Percentiles rank a stretch among this genome's conserved stretches.
Conservation (phyloP, 2,329 filamentous ascomycete species). For the Didymella lethalis region DNA sequence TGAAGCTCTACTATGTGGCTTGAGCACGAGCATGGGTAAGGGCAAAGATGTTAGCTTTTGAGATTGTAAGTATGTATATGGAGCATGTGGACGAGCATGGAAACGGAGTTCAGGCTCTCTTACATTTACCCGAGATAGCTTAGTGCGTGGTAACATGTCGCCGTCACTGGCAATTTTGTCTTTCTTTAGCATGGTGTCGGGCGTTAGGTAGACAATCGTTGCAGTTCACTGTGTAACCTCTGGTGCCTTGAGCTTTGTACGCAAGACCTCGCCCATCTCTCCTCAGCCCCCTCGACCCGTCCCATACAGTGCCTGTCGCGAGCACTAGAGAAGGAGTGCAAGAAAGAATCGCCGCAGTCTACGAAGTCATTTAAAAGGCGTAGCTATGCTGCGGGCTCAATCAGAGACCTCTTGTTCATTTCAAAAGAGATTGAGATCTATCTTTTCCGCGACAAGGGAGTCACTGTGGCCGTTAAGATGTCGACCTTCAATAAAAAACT, state of each 20-base stretch:
- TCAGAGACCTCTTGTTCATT: too few species aligned
- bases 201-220: neutral
- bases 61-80: neutral
- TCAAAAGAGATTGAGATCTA: too few species aligned
- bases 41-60: neutral
- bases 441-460: too few species aligned
- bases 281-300: neutral
- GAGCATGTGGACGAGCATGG: constrained; percentile 1
- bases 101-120: constrained; percentile 4
- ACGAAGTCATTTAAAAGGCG: too few species aligned
- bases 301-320: neutral
- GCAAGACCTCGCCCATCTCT: too few species aligned
- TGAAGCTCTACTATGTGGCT: constrained; percentile 63
- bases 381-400: too few species aligned
- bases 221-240: neutral
- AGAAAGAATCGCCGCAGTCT: too few species aligned
- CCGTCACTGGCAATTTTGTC: neutral
- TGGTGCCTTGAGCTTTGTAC: neutral
- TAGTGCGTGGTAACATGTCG: neutral
- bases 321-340: neutral
- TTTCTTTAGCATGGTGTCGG: constrained; percentile 11
- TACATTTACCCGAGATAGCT: neutral
- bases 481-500: neutral
- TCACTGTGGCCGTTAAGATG: neutral
- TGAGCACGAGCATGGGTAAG: constrained; percentile 11